These are phyloP conservation scores for Fusarium udum DNA, from an alignment of 2,329 filamentous ascomycete species.

Conservation along the genomic window DNA sequence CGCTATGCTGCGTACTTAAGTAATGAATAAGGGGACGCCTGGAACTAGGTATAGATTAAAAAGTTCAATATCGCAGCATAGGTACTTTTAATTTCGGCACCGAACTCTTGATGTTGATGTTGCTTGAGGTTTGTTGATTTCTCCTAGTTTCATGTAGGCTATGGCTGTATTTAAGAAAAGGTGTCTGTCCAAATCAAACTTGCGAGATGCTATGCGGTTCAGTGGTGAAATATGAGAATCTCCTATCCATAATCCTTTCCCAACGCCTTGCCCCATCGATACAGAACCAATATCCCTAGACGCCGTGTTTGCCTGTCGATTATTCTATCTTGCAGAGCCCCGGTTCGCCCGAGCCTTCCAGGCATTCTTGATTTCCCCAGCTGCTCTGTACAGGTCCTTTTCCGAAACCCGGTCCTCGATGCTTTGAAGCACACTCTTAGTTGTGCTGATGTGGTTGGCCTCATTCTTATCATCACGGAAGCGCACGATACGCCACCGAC, in stretches of 20 bases:
- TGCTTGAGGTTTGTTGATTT: not conserved
- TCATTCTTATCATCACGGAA: slow-evolving; percentile 94
- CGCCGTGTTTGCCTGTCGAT: slow-evolving; percentile 20
- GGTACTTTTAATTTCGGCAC: not conserved
- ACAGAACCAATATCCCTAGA: slow-evolving; percentile 25
- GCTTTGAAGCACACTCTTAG: slow-evolving; percentile 87
- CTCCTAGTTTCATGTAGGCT: not conserved
- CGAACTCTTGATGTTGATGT: not conserved
- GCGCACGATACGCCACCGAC: slow-evolving; percentile 85
- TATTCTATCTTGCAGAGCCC: slow-evolving; percentile 59
- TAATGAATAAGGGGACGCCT: slow-evolving; percentile 38
- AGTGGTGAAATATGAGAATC: not conserved
- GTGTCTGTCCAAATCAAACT: not conserved
- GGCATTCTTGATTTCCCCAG: slow-evolving; percentile 76
- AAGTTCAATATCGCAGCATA: slow-evolving; percentile 25
- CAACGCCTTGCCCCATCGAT: slow-evolving; percentile 38
- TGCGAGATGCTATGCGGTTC: not conserved
- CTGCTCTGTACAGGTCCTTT: slow-evolving; percentile 77
- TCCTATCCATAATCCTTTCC: not conserved
- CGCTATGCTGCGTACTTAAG: slow-evolving; percentile 36
- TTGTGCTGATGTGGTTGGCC: slow-evolving; percentile 87
- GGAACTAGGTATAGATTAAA: slow-evolving; percentile 33
- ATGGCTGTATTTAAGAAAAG: not conserved
- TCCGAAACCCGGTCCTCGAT: slow-evolving; percentile 88
- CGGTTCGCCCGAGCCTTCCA: slow-evolving; percentile 70